Evolutionary conservation across 306 rosid species (phyloP), one percentile per base, ranked within the genome.

Genomic region (Malus sylvestris): DNA sequence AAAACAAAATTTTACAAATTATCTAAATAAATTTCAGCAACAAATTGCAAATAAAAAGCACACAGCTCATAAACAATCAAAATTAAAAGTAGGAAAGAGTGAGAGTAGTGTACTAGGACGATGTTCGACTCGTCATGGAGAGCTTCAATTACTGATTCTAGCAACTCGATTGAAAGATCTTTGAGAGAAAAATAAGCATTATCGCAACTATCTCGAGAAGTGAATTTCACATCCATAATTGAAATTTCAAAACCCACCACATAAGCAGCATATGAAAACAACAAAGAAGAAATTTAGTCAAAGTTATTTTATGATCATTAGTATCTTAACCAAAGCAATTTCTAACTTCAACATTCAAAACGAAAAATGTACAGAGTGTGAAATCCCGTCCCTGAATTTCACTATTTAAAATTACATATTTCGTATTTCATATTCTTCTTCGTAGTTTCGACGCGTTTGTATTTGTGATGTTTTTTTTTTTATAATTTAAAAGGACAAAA

Each of bases 141-240:
- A 33, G 35, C 35, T 33, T 33, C 35, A 33, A 33, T n/a, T 22
- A 59, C 87, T 33, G 70, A 80, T 46, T 85, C 84, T 19, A 66
- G 82, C 63, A 58, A 80, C 72, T 81, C 87, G 33, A 68, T 67
- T 11, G 85, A 78, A 83, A 90, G 89, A 59, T 79, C 84, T 73
- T 88, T 88, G 25, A 95, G 93, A 77, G 84, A 71, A 78, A 59
- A 20, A 15, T 71, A 61, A 12, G 82, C 33, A 33, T 25, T 25
- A 13, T 5, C 58, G 30, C 73, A 74, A 73, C 75, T 77, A 25
- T 55, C 82, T 71, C 73, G 81, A 62, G 96, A 82, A 66, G 65
- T 63, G 68, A 95, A 92, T 76, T 86, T 82, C 67, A 92, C 96
- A 81, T 95, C 97, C 88, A 92, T 76, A 35, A 95, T 83, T 65